A percentile compares a stretch with the other conserved stretches of the same genome.
Evolutionary conservation across 352 stramenopile species (phyloP).

Genomic region (Plasmopara halstedii): DNA sequence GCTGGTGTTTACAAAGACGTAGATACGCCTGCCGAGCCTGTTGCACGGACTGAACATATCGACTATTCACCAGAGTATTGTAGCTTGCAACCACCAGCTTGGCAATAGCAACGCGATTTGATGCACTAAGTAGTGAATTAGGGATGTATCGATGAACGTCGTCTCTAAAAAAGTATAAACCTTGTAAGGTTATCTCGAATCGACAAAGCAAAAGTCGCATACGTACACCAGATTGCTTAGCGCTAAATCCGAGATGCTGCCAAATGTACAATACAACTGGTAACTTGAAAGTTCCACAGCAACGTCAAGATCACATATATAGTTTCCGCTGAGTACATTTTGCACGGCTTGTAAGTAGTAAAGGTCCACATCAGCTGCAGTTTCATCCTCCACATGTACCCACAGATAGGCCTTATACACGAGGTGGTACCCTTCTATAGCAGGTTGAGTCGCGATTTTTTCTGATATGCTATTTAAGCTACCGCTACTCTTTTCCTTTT

Average conservation of each 20-base stretch:
- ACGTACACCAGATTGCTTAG: constrained; percentile 17
- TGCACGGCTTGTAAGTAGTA: constrained; percentile 71
- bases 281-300: constrained; percentile 52
- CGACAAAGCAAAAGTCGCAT: background rate
- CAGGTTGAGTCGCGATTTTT: background rate
- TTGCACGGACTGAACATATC: constrained; percentile 27
- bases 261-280: constrained; percentile 51
- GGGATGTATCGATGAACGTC: constrained; percentile 29
- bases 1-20: constrained; percentile 44
- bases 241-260: constrained; percentile 8
- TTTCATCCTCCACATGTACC: constrained; percentile 53
- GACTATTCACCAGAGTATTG: constrained; percentile 25
- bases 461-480: background rate
- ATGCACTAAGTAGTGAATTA: constrained; percentile 29
- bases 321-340: constrained; percentile 45
- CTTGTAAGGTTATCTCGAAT: no score
- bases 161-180: constrained; percentile 2
- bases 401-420: constrained; percentile 72
- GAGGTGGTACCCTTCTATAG: constrained; percentile 27
- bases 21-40: constrained; percentile 43
- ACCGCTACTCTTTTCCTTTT: constrained; percentile 15
- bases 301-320: constrained; percentile 50
- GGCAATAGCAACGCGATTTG: constrained; percentile 30
- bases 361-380: constrained; percentile 43
- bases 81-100: constrained; percentile 29